Evolutionary conservation across 495 filamentous ascomycete genomes (phyloP), one percentile per base, ranked within the genome.

Genomic region (Tirmania nivea): DNA sequence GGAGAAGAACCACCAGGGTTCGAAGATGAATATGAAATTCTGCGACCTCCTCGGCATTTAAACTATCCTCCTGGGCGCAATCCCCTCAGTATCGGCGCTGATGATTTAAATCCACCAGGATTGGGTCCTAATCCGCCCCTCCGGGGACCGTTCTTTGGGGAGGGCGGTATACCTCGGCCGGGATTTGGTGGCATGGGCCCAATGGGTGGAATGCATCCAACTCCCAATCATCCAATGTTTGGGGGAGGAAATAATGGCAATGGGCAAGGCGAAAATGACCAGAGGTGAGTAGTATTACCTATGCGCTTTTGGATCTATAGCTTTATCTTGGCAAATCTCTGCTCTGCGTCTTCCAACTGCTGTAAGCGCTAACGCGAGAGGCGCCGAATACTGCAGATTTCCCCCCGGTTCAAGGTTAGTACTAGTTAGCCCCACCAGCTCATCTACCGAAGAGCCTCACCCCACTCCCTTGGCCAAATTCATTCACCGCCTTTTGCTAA

Each of bases 1-100:
- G 87, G 88, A 54, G 85, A 92, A 57, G 74, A 79, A 0, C 85
- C 86, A 0, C 90, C 90, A 3, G 86, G 77, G 17, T 96, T 96
- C 60, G 90, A 95, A 55, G 87, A 96, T 68, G 88, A 94, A 59
- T 85, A 83, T 61, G 85, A 96, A 52, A 73, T 96, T 50, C 75
- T 83, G 50, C 70, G 77, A 1, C 85, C 79, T 1, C 74, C 75
- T 0, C 75, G 77, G 16, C 74, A 75, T 14, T 69, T 63, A 34
- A 59, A 69, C 37, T 14, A 19, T 19, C 12, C 17, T 3, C 39
- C 39, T 19, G 78, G 66, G 8, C 67, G 76, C 25, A 71, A 71
- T 25, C 76, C 77, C 3, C 69, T 78, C 48, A 78, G 71, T 54
- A 80, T 92, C 36, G 90, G 90, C 2, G 78, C 84, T 11, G 71